Percentiles rank a stretch among this genome's conserved stretches.
Conservation (phyloP, 2,329 filamentous ascomycete species). For the Monilinia laxa region DNA sequence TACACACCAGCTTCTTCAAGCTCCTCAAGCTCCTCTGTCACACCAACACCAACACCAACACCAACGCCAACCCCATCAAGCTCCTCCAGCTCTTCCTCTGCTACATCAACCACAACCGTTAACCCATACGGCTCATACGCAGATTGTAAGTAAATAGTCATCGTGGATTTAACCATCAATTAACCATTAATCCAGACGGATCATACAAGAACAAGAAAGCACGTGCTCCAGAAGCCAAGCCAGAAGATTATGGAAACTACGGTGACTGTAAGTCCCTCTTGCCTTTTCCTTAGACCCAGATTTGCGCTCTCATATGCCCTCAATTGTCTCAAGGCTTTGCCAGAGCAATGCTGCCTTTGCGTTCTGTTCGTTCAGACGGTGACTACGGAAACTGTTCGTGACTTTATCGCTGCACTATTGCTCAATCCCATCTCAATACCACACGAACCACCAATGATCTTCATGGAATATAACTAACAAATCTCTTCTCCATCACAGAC, state of each 20-base stretch:
- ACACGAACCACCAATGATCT: background rate
- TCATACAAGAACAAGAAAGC: slow-evolving; percentile 21
- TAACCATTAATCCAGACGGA: slow-evolving; percentile 7
- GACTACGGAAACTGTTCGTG: slow-evolving; percentile 14
- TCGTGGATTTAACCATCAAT: background rate
- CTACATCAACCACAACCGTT: slow-evolving; percentile 12
- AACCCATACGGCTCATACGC: slow-evolving; percentile 25
- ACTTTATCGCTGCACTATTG: background rate
- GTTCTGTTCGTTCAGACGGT: slow-evolving; percentile 8
- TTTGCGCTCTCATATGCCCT: slow-evolving; percentile 7
- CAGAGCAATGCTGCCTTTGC: slow-evolving; percentile 9
- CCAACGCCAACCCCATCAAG: too few relatives aligned
- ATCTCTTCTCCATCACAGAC: background rate
- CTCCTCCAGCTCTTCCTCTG: background rate
- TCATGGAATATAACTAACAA: background rate
- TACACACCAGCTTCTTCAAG: slow-evolving; percentile 5
- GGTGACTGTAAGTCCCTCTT: slow-evolving; percentile 6
- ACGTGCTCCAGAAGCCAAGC: slow-evolving; percentile 19
- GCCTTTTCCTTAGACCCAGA: background rate
- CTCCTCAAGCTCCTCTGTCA: background rate
- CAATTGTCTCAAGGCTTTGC: slow-evolving; percentile 8
- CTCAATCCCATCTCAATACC: background rate
- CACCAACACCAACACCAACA: too few relatives aligned
- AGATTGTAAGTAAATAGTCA: slow-evolving; percentile 16
- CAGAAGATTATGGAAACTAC: slow-evolving; percentile 14